Evolutionary conservation across 1,139 yeast genomes (phyloP).

Genomic region (Magnusiomyces starmeri): DNA sequence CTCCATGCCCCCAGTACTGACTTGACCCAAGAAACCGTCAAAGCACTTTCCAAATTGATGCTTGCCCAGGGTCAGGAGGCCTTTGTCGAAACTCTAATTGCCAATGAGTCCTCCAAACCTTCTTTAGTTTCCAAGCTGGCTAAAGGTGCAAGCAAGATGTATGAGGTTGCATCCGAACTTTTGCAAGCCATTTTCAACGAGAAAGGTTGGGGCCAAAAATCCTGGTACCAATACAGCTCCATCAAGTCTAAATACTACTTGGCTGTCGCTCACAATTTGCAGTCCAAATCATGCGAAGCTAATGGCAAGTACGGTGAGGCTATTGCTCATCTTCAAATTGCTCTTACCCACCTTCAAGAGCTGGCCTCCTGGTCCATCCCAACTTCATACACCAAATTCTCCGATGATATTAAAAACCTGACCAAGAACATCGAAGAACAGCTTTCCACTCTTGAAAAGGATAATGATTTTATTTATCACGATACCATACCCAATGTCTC

Average conservation of each 20-base stretch:
- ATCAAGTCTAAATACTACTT: conserved; percentile 42
- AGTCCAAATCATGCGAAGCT: conserved; percentile 45
- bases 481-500: conserved; percentile 59
- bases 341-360: conserved; percentile 32
- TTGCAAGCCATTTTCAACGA: conserved; percentile 42
- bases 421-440: conserved; percentile 38
- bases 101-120: conserved; percentile 38
- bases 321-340: conserved; percentile 55
- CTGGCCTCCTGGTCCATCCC: conserved; percentile 24
- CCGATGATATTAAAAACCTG: conserved; percentile 23
- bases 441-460: conserved; percentile 52
- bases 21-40: conserved; percentile 60
- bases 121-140: conserved; percentile 70
- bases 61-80: conserved; percentile 88
- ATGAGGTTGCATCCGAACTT: conserved; percentile 45
- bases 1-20: conserved; percentile 86
- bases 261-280: conserved; percentile 46
- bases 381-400: conserved; percentile 20
- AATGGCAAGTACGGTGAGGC: conserved; percentile 66
- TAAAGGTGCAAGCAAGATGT: conserved; percentile 50
- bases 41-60: conserved; percentile 56
- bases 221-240: conserved; percentile 40
- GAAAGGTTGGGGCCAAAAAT: conserved; percentile 48
- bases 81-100: conserved; percentile 58
- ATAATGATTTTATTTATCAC: conserved; percentile 86